phyloP scores from a whole-genome alignment of 2,329 filamentous ascomycete genomes.

The Cladophialophora bantiana region DNA sequence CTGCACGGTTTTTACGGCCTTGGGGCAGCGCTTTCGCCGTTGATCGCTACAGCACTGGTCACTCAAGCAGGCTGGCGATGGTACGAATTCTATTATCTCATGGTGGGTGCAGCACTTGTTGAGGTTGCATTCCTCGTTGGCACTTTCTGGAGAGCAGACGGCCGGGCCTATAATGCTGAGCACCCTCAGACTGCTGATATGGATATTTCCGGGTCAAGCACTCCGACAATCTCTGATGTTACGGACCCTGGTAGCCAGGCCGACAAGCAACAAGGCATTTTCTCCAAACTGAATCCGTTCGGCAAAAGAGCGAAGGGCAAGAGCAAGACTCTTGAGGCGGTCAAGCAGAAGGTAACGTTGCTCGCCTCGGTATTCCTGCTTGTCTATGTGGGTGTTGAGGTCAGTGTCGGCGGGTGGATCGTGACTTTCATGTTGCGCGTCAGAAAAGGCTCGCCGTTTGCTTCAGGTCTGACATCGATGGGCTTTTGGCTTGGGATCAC shows the following conservation, averaged over 20 bases:
- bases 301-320: conserved; percentile 76
- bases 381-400: conserved; percentile 78
- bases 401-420: conserved; percentile 78
- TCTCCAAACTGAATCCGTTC: conserved; percentile 62
- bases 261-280: conserved; percentile 65
- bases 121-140: conserved; percentile 31
- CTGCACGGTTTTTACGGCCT: conserved; percentile 73
- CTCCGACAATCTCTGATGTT: conserved; percentile 62
- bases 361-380: conserved; percentile 75
- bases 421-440: conserved; percentile 79
- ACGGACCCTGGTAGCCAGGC: conserved; percentile 64
- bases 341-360: conserved; percentile 66
- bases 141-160: conserved; percentile 60
- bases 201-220: conserved; percentile 47
- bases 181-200: conserved; percentile 47
- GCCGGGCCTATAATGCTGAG: conserved; percentile 31
- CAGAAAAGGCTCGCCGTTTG: conserved; percentile 71
- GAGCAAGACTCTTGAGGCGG: conserved; percentile 46
- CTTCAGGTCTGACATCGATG: conserved; percentile 76
- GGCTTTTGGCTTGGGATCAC: conserved; percentile 79
- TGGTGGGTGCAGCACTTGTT: conserved; percentile 55
- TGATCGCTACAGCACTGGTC: conserved; percentile 73
- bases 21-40: conserved; percentile 73
- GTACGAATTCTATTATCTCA: conserved; percentile 76
- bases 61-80: conserved; percentile 57